A percentile compares a stretch with the other conserved stretches of the same genome.
Conservation (phyloP, 164 flowering plant genomes). For the Malania oleifera region DNA sequence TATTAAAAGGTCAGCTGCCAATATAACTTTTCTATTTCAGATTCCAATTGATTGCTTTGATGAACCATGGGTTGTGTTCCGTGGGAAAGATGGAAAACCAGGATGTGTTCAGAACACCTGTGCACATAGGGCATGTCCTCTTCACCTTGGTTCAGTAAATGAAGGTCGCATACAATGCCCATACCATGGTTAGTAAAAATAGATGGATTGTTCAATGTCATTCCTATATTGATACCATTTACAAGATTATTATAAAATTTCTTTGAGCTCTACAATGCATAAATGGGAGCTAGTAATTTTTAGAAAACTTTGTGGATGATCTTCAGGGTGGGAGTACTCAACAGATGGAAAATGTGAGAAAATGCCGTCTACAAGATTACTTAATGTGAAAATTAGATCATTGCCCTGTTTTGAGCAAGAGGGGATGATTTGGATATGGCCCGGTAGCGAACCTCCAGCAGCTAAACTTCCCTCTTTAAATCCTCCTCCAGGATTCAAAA, state of each 20-base stretch:
- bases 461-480: constrained; percentile 69
- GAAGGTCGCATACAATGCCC: constrained; percentile 97
- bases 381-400: constrained; percentile 64
- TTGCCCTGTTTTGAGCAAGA: constrained; percentile 90
- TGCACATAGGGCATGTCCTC: constrained; percentile 99
- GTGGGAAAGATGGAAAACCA: constrained; percentile 91
- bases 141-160: constrained; percentile 86
- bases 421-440: constrained; percentile 98
- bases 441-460: constrained; percentile 81
- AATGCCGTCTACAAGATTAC: constrained; percentile 86
- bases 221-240: too few relatives aligned
- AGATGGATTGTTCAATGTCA: background rate
- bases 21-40: constrained; percentile 34
- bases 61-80: constrained; percentile 90
- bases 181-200: constrained; percentile 75
- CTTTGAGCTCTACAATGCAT: background rate
- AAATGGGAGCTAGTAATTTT: background rate
- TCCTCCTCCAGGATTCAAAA: constrained; percentile 81
- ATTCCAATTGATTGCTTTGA: constrained; percentile 94
- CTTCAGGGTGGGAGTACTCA: constrained; percentile 92
- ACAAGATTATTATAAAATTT: background rate
- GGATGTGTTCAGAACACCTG: constrained; percentile 96
- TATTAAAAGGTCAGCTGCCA: too few relatives aligned
- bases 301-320: background rate
- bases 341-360: constrained; percentile 96